A percentile compares a stretch with the other conserved stretches of the same genome.
phyloP scores from a whole-genome alignment of 2,329 filamentous ascomycete species.

The Aspergillus sp. region DNA sequence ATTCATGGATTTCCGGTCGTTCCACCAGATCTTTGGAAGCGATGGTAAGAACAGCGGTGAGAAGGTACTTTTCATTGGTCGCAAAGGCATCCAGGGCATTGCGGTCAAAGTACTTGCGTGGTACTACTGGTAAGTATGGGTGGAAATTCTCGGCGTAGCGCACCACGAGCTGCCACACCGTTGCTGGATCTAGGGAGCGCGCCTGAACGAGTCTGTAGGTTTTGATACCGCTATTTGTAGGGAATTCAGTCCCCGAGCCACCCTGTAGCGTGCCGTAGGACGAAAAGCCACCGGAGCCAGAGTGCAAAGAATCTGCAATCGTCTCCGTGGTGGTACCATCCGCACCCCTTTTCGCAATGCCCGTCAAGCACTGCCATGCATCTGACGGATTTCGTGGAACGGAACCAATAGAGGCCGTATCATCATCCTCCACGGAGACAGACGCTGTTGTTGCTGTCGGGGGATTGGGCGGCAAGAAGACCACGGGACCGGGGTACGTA shows the following conservation, averaged over 20 bases:
- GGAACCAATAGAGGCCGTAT: conserved; percentile 35
- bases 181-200: conserved; percentile 42
- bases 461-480: conserved; percentile 28
- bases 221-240: conserved; percentile 27
- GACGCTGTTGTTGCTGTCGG: conserved; percentile 19
- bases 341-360: conserved; percentile 36
- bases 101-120: conserved; percentile 52
- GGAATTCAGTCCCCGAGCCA: conserved; percentile 20
- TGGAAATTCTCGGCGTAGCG: conserved; percentile 62
- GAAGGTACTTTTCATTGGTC: conserved; percentile 57
- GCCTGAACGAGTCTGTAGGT: conserved; percentile 40
- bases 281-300: conserved; percentile 18
- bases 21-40: conserved; percentile 64
- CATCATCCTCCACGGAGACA: conserved; percentile 31
- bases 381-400: conserved; percentile 43
- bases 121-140: conserved; percentile 63
- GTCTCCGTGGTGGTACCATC: conserved; percentile 17
- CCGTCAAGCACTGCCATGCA: conserved; percentile 43
- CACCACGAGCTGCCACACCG: conserved; percentile 47
- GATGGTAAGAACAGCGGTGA: conserved; percentile 64
- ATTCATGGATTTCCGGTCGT: conserved; percentile 56
- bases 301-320: conserved; percentile 15
- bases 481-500: conserved; percentile 25
- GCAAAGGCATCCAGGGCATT: conserved; percentile 50
- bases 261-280: conserved; percentile 21